Percentiles rank a stretch among this genome's conserved stretches.
Evolutionary conservation across 2,329 filamentous ascomycete genomes (phyloP).

Genomic region (Colletotrichum aenigma): DNA sequence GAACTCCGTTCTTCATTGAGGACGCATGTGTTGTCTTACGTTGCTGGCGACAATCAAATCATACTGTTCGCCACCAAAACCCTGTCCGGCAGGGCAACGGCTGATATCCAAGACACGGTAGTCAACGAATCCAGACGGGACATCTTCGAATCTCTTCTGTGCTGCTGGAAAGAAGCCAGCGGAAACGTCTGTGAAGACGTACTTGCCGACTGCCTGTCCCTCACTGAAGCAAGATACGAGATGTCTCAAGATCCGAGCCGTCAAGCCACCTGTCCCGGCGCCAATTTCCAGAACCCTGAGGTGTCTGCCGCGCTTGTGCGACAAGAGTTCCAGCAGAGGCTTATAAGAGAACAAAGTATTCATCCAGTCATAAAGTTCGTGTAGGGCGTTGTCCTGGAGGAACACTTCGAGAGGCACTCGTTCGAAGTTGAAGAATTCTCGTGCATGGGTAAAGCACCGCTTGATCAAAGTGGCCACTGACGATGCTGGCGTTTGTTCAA

Average conservation of each 20-base stretch:
- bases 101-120: constrained; percentile 27
- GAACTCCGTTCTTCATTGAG: not conserved
- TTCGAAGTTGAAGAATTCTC: not conserved
- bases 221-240: constrained; percentile 10
- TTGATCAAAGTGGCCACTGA: not conserved
- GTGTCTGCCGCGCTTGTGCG: constrained; percentile 11
- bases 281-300: constrained; percentile 36
- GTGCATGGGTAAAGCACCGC: not conserved
- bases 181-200: constrained; percentile 29
- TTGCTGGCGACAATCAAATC: constrained; percentile 44
- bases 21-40: not conserved
- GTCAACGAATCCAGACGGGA: not conserved
- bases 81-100: constrained; percentile 31
- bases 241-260: not conserved
- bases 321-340: not conserved
- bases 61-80: constrained; percentile 31
- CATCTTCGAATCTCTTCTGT: not conserved
- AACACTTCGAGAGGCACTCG: not conserved
- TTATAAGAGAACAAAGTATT: constrained; percentile 2
- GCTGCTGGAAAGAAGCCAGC: constrained; percentile 24
- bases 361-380: constrained; percentile 13
- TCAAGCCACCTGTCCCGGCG: constrained; percentile 9
- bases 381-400: not conserved
- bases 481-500: not conserved
- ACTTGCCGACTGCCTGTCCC: constrained; percentile 13